These are phyloP conservation scores for Apiosordaria backusii DNA, from an alignment of 495 filamentous ascomycete species.

Conservation along the genomic window DNA sequence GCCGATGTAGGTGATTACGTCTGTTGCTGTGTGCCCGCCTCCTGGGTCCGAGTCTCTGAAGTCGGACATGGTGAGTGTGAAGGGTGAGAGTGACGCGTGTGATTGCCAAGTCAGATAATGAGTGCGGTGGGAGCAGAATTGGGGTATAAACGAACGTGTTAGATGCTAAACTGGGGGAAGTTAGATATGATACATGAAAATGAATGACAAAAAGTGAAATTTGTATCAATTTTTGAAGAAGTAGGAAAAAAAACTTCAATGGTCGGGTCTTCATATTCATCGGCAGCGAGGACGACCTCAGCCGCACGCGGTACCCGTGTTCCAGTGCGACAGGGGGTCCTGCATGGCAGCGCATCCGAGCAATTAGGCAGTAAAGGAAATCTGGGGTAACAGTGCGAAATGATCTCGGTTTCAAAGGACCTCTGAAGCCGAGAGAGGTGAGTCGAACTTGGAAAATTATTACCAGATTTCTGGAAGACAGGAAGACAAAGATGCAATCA, in stretches of 20 bases:
- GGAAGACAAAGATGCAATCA: neutral
- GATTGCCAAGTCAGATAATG: neutral
- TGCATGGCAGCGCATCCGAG: neutral
- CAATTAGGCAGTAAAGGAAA: neutral
- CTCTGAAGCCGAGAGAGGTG: neutral
- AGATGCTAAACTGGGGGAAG: too few relatives aligned
- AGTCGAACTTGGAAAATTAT: neutral
- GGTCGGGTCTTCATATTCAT: neutral
- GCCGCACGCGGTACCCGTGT: neutral
- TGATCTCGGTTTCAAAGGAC: neutral
- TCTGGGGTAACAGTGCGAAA: neutral
- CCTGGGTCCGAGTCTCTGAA: neutral
- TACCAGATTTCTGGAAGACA: neutral
- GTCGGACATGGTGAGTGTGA: neutral
- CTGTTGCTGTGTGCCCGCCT: conserved; percentile 29
- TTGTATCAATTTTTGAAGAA: neutral
- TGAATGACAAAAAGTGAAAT: neutral
- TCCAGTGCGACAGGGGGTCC: neutral
- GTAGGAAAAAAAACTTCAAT: neutral
- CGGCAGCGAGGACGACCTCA: neutral
- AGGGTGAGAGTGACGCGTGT: neutral
- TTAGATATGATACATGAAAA: neutral
- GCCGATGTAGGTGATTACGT: conserved; percentile 54
- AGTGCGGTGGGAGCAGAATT: neutral
- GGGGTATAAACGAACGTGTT: neutral